Evolutionary conservation across 2,329 filamentous ascomycete species (phyloP), one percentile per base, ranked within the genome.

Genomic region (Colletotrichum tabaci): DNA sequence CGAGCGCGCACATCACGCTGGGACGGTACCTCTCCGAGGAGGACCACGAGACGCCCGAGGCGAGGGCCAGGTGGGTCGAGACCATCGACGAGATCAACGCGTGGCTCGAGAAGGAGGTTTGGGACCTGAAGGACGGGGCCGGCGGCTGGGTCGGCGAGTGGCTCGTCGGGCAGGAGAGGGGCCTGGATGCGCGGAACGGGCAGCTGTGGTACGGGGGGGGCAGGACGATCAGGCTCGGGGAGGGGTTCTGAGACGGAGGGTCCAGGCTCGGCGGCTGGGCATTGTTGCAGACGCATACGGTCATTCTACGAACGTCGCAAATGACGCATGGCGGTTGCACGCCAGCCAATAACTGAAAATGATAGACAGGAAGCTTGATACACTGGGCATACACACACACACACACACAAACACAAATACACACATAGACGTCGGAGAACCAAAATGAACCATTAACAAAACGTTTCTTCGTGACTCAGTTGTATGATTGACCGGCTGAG

Each of bases 141-240:
- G 30, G 30, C 30, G 8, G 82, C 13, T 82, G 85, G 46, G 79
- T 86, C 2, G 92, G 92, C 0, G 93, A 96, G 78, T 98, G 96
- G 95, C 84, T 93, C 30, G 91, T 98, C n/a, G 95, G 96, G 0
- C 90, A 97, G 76, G 94, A 96, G 80, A 92, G 87, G 76, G 95
- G 95, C 0, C 82, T 98, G 66, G 93, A 96, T 77, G 90, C 90
- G 70, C 89, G 94, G 55, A 89, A 88, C 74, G 96, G 96, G 0
- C 86, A 87, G 7, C 82, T 98, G 55, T 98, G 95, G 95, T 98
- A 98, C 83, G 96, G 93, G 46, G 93, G 91, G 35, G 95, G 95
- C 0, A 88, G 93, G 74, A 92, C 90, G 4, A 86, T 97, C 71
- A 83, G 87, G 77, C 65, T 87, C 21, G 90, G 90, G 21, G 89